Evolutionary conservation across 306 rosid genomes (phyloP).

Genomic region (Elaeagnus macrophylla): DNA sequence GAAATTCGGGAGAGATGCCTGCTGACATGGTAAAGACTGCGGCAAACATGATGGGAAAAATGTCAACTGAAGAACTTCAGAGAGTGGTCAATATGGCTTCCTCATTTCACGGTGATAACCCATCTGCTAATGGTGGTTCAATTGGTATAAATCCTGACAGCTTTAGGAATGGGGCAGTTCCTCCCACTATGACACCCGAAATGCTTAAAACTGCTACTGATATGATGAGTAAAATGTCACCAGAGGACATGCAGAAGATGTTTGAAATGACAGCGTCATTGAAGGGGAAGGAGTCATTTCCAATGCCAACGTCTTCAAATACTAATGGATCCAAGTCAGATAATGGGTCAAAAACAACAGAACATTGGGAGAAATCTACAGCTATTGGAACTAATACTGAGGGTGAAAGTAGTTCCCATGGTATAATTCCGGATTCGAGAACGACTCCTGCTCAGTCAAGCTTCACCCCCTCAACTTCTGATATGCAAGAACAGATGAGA

Average conservation of each 20-base stretch:
- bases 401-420: conserved; percentile 44
- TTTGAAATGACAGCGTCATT: conserved; percentile 70
- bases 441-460: conserved; percentile 43
- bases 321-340: conserved; percentile 27
- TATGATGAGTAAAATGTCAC: conserved; percentile 73
- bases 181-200: conserved; percentile 67
- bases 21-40: conserved; percentile 79
- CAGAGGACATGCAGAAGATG: conserved; percentile 81
- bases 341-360: conserved; percentile 26
- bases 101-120: conserved; percentile 52
- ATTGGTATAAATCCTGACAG: conserved; percentile 27
- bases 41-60: conserved; percentile 68
- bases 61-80: conserved; percentile 81
- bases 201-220: conserved; percentile 77
- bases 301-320: conserved; percentile 26
- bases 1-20: conserved; percentile 51
- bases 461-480: conserved; percentile 58
- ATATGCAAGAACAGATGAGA: conserved; percentile 91
- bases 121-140: conserved; percentile 36
- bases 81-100: conserved; percentile 74
- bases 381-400: conserved; percentile 20
- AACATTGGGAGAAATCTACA: conserved; percentile 25
- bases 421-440: conserved; percentile 35
- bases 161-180: conserved; percentile 43
- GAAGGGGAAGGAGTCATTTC: conserved; percentile 43